phyloP scores from a whole-genome alignment of 2,329 filamentous ascomycete species.

The Neodidymelliopsis sp. region DNA sequence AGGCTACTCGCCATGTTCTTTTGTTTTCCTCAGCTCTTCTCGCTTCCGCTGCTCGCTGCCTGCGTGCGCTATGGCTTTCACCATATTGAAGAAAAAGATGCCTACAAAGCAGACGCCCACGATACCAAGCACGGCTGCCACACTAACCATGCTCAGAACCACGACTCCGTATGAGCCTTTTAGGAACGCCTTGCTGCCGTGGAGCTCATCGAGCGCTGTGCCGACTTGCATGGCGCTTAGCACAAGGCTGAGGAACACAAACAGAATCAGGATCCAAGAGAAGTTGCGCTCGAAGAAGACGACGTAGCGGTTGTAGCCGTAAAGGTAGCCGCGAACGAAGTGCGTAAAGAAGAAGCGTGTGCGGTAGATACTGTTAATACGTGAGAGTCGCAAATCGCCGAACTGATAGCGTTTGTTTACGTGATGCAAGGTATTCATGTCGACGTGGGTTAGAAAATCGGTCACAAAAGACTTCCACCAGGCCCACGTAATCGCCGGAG shows the following conservation, averaged over 20 bases:
- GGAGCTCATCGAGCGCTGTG: constrained; percentile 33
- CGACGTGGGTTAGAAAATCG: constrained; percentile 34
- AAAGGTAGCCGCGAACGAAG: constrained; percentile 50
- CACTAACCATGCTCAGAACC: constrained; percentile 45
- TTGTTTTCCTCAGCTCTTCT: constrained; percentile 19
- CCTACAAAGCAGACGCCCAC: constrained; percentile 39
- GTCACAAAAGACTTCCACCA: constrained; percentile 46
- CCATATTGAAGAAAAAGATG: constrained; percentile 49
- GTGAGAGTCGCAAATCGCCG: constrained; percentile 44
- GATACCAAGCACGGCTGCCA: constrained; percentile 36
- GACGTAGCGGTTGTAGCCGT: constrained; percentile 50
- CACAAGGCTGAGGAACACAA: constrained; percentile 48
- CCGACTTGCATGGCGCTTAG: constrained; percentile 51
- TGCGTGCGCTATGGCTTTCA: constrained; percentile 41
- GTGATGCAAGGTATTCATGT: constrained; percentile 43
- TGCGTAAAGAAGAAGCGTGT: constrained; percentile 40
- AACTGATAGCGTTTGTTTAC: constrained; percentile 49
- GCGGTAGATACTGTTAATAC: constrained; percentile 49
- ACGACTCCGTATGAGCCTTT: constrained; percentile 44
- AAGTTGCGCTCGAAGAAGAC: constrained; percentile 51
- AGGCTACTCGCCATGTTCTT: constrained; percentile 3
- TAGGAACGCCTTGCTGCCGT: constrained; percentile 33
- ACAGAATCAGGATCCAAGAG: constrained; percentile 47
- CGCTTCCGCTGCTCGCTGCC: constrained; percentile 47
- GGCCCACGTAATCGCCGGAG: constrained; percentile 41